These are phyloP conservation scores for Dichotomopilus funicola DNA, from an alignment of 2,329 filamentous ascomycete species.

Conservation along the genomic window DNA sequence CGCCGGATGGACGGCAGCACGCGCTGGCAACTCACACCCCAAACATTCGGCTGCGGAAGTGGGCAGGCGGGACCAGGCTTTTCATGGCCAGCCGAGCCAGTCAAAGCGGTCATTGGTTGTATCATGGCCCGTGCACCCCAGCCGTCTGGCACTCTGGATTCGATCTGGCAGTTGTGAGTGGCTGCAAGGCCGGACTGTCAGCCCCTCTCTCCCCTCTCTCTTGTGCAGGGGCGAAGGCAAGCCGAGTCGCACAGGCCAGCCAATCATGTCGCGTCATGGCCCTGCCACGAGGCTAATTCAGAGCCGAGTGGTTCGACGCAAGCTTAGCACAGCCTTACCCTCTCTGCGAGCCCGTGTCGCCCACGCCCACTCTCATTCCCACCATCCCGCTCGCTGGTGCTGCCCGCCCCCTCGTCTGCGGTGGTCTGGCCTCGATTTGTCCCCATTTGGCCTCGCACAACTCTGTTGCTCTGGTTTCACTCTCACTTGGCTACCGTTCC, in stretches of 20 bases:
- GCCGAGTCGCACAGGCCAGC: constrained; percentile 8
- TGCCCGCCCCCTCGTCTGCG: constrained; percentile 1
- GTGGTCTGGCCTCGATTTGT: no score
- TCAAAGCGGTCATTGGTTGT: background rate
- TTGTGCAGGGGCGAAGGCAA: constrained; percentile 6
- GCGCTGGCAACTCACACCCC: no score
- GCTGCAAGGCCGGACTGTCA: constrained; percentile 14
- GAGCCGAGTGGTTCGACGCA: constrained; percentile 22
- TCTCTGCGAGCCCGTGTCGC: constrained; percentile 2
- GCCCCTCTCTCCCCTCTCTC: constrained; percentile 19
- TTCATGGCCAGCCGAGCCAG: constrained; percentile 8
- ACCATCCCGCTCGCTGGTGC: background rate
- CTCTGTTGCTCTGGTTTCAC: no score
- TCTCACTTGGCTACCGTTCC: no score
- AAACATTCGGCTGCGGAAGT: background rate
- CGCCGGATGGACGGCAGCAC: background rate
- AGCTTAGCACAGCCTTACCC: constrained; percentile 25
- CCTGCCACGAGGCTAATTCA: constrained; percentile 26
- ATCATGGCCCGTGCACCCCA: constrained; percentile 15
- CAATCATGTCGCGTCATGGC: constrained; percentile 13
- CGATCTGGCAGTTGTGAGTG: constrained; percentile 7
- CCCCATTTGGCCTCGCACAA: no score
- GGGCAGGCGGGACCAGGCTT: background rate
- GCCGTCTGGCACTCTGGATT: constrained; percentile 11
- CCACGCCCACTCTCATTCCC: background rate